phyloP scores from a whole-genome alignment of 495 filamentous ascomycete species.

The Aspergillus taichungensis region DNA sequence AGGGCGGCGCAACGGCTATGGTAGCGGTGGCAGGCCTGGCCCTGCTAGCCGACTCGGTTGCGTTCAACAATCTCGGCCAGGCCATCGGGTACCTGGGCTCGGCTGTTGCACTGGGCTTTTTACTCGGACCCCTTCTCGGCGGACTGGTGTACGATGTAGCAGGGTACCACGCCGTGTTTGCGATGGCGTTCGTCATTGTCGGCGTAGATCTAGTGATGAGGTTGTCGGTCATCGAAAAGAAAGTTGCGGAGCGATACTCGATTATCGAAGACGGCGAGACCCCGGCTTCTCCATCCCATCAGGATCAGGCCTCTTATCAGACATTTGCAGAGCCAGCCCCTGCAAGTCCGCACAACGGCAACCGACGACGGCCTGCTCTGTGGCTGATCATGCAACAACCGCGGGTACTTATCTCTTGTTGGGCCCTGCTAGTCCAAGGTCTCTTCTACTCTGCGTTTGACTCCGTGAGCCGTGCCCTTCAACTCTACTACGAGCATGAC shows the following conservation, averaged over 20 bases:
- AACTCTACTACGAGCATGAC: not conserved
- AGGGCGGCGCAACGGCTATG: constrained; percentile 53
- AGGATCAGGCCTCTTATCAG: not conserved
- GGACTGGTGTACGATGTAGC: constrained; percentile 51
- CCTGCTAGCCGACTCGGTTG: constrained; percentile 50
- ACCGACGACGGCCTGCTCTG: constrained; percentile 6
- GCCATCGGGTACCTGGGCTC: constrained; percentile 37
- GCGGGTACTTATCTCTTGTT: constrained; percentile 24
- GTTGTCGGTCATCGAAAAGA: constrained; percentile 55
- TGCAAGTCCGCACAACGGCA: not conserved
- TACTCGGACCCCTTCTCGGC: constrained; percentile 48
- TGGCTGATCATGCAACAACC: constrained; percentile 20
- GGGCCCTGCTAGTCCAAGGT: constrained; percentile 23
- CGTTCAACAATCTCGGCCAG: constrained; percentile 47
- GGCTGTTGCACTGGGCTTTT: constrained; percentile 23
- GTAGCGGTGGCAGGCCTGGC: constrained; percentile 58
- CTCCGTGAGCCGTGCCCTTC: constrained; percentile 10
- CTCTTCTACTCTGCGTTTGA: constrained; percentile 28
- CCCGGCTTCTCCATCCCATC: no score
- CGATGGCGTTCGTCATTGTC: constrained; percentile 47
- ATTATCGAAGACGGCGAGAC: not conserved
- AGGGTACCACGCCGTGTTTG: constrained; percentile 54
- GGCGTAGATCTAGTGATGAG: constrained; percentile 56
- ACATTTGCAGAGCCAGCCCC: not conserved
- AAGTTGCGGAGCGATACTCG: constrained; percentile 20